phyloP scores from a whole-genome alignment of 495 filamentous ascomycete species.

The Aspergillus heteromorphus region DNA sequence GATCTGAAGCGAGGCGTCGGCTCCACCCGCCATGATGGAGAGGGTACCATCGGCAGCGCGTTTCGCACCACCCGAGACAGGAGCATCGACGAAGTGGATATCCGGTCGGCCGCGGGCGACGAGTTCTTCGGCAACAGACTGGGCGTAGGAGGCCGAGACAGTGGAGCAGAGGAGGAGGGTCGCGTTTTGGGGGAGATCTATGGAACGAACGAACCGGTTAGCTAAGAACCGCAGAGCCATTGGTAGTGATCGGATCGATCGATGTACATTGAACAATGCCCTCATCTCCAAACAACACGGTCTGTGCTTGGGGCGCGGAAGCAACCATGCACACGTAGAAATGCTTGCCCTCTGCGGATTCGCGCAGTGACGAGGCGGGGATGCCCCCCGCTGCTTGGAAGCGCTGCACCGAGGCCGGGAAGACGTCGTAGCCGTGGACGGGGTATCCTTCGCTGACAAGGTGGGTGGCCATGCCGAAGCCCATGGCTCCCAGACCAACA shows the following conservation, averaged over 20 bases:
- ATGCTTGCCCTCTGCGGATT: slow-evolving; percentile 54
- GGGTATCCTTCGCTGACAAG: slow-evolving; percentile 62
- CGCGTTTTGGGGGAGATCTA: slow-evolving; percentile 50
- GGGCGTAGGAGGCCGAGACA: slow-evolving; percentile 61
- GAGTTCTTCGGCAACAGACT: slow-evolving; percentile 53
- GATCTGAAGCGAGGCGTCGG: slow-evolving; percentile 50
- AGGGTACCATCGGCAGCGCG: slow-evolving; percentile 72
- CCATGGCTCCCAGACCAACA: slow-evolving; percentile 85
- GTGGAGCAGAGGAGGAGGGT: slow-evolving; percentile 70
- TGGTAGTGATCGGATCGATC: not conserved
- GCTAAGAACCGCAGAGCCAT: not conserved
- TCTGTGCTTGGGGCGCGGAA: slow-evolving; percentile 62
- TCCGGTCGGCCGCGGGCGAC: slow-evolving; percentile 49
- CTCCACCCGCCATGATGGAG: slow-evolving; percentile 73
- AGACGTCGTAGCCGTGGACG: slow-evolving; percentile 74
- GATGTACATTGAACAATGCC: slow-evolving; percentile 45
- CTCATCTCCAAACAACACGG: slow-evolving; percentile 58
- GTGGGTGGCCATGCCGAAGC: slow-evolving; percentile 79
- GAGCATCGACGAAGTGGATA: slow-evolving; percentile 65
- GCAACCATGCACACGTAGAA: slow-evolving; percentile 79
- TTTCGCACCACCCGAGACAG: slow-evolving; percentile 71
- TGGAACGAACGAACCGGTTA: not conserved
- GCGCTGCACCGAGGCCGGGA: slow-evolving; percentile 62
- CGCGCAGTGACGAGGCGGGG: slow-evolving; percentile 55
- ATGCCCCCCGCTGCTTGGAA: slow-evolving; percentile 63